phyloP scores from a whole-genome alignment of 208 protist genomes.

The Kentomonas sorsogonicus region DNA sequence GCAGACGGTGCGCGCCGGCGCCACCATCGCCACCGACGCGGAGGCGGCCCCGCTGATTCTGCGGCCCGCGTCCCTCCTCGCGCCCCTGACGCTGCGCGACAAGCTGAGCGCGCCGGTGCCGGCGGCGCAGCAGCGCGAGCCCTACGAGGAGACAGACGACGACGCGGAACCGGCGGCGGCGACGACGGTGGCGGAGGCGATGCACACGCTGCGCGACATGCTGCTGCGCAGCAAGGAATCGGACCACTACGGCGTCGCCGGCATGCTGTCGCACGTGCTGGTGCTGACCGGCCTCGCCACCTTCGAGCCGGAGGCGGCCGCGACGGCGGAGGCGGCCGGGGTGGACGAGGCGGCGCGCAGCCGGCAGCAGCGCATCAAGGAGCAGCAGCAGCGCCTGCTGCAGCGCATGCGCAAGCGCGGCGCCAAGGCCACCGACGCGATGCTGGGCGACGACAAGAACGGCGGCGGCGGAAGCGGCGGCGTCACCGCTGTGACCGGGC shows the following conservation, averaged over 20 bases:
- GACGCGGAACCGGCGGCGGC: neutral
- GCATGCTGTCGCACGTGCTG: conserved; percentile 56
- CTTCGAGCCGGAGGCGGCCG: conserved; percentile 15
- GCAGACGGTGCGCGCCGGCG: conserved; percentile 14
- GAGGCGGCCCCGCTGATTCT: conserved; percentile 28
- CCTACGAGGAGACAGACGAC: neutral
- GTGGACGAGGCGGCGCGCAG: conserved; percentile 21
- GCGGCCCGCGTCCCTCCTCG: conserved; percentile 19
- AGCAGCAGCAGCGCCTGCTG: conserved; percentile 59
- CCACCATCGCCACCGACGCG: conserved; percentile 26
- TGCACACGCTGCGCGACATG: conserved; percentile 37
- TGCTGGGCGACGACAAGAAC: neutral
- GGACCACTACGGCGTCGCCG: conserved; percentile 42
- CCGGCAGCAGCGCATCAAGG: conserved; percentile 46
- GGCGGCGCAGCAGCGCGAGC: neutral
- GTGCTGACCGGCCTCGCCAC: conserved; percentile 25
- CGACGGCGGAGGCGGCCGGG: conserved; percentile 12
- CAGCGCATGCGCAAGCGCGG: conserved; percentile 41
- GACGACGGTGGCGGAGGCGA: conserved; percentile 23
- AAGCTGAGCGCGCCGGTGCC: conserved; percentile 34
- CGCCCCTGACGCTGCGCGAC: conserved; percentile 27
- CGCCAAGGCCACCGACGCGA: neutral
- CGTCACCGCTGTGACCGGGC: neutral
- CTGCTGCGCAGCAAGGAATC: conserved; percentile 19
- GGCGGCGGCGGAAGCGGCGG: neutral